phyloP scores from a whole-genome alignment of 2,329 filamentous ascomycete species.

The Aspergillus quadrilineatus region DNA sequence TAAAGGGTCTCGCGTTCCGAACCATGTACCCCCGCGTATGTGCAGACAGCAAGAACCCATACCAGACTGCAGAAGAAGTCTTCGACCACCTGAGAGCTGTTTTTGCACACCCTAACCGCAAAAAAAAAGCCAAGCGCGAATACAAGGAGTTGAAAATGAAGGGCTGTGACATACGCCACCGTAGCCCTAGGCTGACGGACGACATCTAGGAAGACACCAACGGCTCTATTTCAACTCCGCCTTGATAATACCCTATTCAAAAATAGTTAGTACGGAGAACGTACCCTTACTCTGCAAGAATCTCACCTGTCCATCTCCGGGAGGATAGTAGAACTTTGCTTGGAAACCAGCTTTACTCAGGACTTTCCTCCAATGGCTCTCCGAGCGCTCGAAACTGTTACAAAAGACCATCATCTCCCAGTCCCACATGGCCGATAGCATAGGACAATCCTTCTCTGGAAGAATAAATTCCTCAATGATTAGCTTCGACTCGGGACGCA shows the following conservation, averaged over 20 bases:
- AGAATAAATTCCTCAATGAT: slow-evolving; percentile 29
- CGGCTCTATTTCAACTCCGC: background rate
- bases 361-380: slow-evolving; percentile 20
- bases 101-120: background rate
- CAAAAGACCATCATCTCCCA: slow-evolving; percentile 29
- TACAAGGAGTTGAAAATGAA: background rate
- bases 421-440: slow-evolving; percentile 23
- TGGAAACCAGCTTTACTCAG: slow-evolving; percentile 19
- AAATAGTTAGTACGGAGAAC: background rate
- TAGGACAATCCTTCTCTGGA: slow-evolving; percentile 23
- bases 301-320: slow-evolving; percentile 20
- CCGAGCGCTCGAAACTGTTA: slow-evolving; percentile 25
- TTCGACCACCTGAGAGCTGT: background rate
- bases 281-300: background rate
- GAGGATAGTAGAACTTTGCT: slow-evolving; percentile 19
- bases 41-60: background rate
- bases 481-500: slow-evolving; percentile 26
- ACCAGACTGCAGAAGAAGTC: background rate
- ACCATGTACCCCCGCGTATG: background rate
- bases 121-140: background rate
- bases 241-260: background rate
- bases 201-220: no score
- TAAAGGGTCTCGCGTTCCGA: background rate
- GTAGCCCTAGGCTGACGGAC: no score
- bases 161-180: no score